phyloP scores from a whole-genome alignment of 495 filamentous ascomycete genomes.

The Clohesyomyces aquaticus region DNA sequence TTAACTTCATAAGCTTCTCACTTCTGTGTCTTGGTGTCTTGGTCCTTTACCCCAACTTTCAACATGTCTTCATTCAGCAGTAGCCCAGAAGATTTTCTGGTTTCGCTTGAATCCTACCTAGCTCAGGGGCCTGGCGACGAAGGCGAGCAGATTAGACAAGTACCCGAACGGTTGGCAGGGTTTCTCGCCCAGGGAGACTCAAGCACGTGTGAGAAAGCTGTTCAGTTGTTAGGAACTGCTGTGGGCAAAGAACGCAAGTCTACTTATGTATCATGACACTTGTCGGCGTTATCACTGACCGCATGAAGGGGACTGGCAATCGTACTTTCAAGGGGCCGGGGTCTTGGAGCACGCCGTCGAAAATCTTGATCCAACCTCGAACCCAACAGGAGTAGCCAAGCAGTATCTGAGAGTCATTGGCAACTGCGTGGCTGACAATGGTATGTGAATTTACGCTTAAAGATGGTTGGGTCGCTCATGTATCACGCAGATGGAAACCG shows the following conservation, averaged over 20 bases:
- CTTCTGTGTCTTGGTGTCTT: slow-evolving; percentile 1
- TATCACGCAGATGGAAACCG: slow-evolving; percentile 27
- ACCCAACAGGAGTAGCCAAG: slow-evolving; percentile 7
- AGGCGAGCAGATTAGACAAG: slow-evolving; percentile 2
- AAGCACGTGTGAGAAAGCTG: slow-evolving; percentile 3
- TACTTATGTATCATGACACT: background rate
- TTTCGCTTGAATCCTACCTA: slow-evolving; percentile 14
- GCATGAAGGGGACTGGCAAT: slow-evolving; percentile 22
- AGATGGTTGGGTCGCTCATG: background rate
- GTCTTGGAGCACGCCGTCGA: slow-evolving; percentile 18
- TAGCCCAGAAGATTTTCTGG: slow-evolving; percentile 19
- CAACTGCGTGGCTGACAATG: slow-evolving; percentile 38
- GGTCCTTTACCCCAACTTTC: background rate
- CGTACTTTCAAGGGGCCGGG: slow-evolving; percentile 14
- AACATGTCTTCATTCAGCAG: slow-evolving; percentile 19
- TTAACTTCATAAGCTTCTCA: background rate
- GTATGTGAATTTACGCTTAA: slow-evolving; percentile 5
- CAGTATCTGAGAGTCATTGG: slow-evolving; percentile 40
- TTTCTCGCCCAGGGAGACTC: background rate
- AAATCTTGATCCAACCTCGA: slow-evolving; percentile 13
- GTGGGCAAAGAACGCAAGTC: slow-evolving; percentile 27
- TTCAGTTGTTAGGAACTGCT: slow-evolving; percentile 28
- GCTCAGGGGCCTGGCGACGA: background rate
- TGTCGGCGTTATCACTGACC: background rate
- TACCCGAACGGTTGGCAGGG: slow-evolving; percentile 9